Conservation (phyloP, 208 protist genomes). For the Leishmania arabica region DNA sequence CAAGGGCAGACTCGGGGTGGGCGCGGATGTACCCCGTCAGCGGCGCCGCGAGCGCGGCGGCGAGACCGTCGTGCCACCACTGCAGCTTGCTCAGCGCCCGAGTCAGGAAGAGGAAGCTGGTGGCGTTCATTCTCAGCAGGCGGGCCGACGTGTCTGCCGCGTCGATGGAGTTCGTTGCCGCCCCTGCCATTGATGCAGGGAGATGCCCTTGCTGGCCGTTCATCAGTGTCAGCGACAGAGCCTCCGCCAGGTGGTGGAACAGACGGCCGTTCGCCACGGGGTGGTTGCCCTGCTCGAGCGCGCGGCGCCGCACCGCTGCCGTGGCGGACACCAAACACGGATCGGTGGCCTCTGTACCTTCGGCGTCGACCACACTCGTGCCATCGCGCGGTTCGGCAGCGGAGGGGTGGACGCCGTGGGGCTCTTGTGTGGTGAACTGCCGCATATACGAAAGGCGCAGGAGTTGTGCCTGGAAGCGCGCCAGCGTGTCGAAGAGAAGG, state of each 20-base stretch:
- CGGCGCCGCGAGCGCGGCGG: conserved; percentile 40
- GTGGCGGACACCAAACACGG: neutral
- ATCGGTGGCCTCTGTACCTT: neutral
- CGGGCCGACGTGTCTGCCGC: conserved; percentile 26
- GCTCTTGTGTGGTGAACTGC: neutral
- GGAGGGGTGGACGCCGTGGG: neutral
- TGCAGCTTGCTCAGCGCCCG: conserved; percentile 62
- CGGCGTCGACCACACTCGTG: neutral
- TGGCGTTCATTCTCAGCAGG: conserved; percentile 24
- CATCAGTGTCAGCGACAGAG: conserved; percentile 29
- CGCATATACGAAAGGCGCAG: neutral
- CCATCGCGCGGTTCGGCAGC: neutral
- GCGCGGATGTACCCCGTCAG: conserved; percentile 44
- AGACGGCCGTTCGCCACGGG: conserved; percentile 46
- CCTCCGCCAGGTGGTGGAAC: conserved; percentile 34
- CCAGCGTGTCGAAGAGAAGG: conserved; percentile 56
- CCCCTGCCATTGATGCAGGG: neutral
- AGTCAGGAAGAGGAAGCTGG: conserved; percentile 65
- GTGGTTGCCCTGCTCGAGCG: conserved; percentile 18
- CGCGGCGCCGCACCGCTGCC: neutral
- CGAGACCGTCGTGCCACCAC: conserved; percentile 43
- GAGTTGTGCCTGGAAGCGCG: conserved; percentile 42
- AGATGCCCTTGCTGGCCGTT: neutral
- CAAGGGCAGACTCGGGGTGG: conserved; percentile 55
- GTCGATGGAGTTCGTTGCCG: neutral